Conservation (phyloP, 345 rosid species). For the Pistacia integerrima region DNA sequence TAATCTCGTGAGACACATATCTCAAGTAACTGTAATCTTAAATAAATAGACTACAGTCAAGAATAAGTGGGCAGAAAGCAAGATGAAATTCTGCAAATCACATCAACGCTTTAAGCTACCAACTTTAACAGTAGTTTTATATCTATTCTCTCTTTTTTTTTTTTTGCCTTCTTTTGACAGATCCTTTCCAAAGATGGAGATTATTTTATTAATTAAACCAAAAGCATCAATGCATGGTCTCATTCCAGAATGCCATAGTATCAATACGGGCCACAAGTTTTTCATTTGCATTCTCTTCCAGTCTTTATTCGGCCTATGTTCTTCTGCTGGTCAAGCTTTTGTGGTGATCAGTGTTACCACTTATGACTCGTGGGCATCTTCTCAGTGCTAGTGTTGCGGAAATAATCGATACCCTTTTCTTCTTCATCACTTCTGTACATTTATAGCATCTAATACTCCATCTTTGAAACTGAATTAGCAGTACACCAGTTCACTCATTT, state of each 20-base stretch:
- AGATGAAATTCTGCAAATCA: constrained; percentile 57
- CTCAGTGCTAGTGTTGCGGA: constrained; percentile 9
- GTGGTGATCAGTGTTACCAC: not conserved
- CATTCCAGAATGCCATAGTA: constrained; percentile 1
- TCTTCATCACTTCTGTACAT: not conserved
- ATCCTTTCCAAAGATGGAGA: constrained; percentile 30
- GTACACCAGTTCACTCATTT: not conserved
- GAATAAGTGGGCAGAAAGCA: constrained; percentile 56
- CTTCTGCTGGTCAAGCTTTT: not conserved
- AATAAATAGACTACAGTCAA: constrained; percentile 21
- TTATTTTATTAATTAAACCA: constrained; percentile 12
- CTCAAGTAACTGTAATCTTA: constrained; percentile 6
- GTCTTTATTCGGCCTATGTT: constrained; percentile 2
- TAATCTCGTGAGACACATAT: not conserved
- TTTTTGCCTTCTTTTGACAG: constrained; percentile 36
- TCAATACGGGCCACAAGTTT: constrained; percentile 19
- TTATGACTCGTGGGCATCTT: constrained; percentile 19
- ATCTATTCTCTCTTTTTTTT: constrained; percentile 26
- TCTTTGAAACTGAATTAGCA: constrained; percentile 21
- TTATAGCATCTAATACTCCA: constrained; percentile 36
- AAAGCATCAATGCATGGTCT: constrained; percentile 29
- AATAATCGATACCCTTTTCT: not conserved
- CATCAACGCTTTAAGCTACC: constrained; percentile 54
- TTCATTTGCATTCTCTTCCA: constrained; percentile 4
- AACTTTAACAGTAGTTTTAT: constrained; percentile 30